Conservation (phyloP, 306 rosid genomes). For the Quercus rubra region DNA sequence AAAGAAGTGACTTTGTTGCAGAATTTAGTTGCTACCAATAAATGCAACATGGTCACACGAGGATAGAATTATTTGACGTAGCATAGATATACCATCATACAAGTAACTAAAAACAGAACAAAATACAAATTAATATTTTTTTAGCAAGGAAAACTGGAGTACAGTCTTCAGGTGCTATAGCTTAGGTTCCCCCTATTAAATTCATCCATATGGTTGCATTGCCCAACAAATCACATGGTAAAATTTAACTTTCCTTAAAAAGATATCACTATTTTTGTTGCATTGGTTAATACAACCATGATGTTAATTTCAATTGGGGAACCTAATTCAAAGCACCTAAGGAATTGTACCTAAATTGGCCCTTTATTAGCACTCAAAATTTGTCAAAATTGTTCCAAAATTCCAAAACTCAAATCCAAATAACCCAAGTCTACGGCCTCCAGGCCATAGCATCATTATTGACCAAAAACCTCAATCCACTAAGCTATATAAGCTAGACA, state of each 20-base stretch:
- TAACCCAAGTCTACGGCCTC: background rate
- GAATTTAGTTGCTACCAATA: background rate
- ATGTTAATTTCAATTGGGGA: no score
- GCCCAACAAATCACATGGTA: no score
- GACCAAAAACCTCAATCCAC: background rate
- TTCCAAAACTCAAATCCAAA: background rate
- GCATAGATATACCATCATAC: background rate
- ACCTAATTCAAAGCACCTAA: no score
- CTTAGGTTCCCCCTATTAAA: no score
- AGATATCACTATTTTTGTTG: no score
- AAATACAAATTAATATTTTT: background rate
- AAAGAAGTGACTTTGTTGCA: background rate
- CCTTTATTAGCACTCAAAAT: background rate
- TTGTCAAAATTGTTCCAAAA: background rate
- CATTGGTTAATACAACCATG: no score
- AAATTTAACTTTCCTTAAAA: no score
- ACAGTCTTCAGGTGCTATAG: no score
- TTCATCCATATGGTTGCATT: no score
- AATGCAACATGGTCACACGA: background rate
- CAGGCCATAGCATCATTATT: background rate
- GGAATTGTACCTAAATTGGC: no score
- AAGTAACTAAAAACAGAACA: no score
- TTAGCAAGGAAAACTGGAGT: background rate
- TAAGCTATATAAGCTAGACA: background rate
- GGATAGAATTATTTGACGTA: background rate